Evolutionary conservation across 176 grass and related monocot genomes (phyloP).

Genomic region (Pontederia crassipes): DNA sequence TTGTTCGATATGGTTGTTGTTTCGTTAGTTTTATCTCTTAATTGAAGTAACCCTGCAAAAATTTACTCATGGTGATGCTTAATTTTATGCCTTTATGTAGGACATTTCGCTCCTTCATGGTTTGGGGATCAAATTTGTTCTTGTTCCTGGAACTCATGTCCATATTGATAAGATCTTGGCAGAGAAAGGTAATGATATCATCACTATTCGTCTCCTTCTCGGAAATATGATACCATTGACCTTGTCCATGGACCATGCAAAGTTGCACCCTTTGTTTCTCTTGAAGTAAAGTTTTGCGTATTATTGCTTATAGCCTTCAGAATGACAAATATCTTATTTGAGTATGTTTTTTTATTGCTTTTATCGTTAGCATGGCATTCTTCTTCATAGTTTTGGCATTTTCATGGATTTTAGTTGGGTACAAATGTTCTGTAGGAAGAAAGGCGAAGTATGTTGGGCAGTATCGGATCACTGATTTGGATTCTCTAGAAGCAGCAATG

Average conservation of each 20-base stretch:
- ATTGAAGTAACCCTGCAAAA: not conserved
- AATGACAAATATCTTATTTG: too few species aligned
- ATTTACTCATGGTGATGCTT: constrained; percentile 1
- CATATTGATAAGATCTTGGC: constrained; percentile 88
- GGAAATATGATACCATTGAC: too few species aligned
- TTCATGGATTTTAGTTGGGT: constrained; percentile 2
- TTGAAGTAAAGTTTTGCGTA: too few species aligned
- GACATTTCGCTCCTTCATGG: constrained; percentile 97
- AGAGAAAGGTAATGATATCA: constrained; percentile 48
- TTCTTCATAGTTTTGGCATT: not conserved
- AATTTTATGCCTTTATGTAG: constrained; percentile 25
- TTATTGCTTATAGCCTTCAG: too few species aligned
- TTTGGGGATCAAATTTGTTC: constrained; percentile 89
- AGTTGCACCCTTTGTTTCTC: too few species aligned
- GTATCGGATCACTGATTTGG: constrained; percentile 79
- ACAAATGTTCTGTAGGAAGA: constrained; percentile 32
- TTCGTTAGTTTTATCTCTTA: not conserved
- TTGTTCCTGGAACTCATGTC: constrained; percentile 91
- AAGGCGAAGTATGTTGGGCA: constrained; percentile 71
- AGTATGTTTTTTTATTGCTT: too few species aligned
- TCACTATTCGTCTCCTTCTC: not conserved
- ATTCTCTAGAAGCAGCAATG: constrained; percentile 84
- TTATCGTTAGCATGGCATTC: not conserved
- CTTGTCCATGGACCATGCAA: too few species aligned
- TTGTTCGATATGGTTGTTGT: not conserved